Conservation (phyloP, 1,139 yeast species). For the Yamadazyma songkhlaensis region DNA sequence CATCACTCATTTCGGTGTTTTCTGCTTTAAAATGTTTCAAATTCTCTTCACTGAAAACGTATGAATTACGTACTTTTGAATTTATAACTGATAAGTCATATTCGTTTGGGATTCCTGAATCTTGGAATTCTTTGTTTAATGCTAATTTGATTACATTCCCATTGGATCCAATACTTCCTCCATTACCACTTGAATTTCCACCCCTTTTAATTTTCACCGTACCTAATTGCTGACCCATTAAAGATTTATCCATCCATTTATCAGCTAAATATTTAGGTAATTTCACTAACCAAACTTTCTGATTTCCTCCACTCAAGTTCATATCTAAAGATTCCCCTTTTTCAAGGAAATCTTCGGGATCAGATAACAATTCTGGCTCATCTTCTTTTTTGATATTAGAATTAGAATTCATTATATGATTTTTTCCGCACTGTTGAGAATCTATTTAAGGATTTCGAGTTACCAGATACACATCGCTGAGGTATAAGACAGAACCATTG, state of each 20-base stretch:
- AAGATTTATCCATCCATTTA: constrained; percentile 67
- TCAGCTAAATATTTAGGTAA: constrained; percentile 85
- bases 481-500: too few species aligned
- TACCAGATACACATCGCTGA: too few species aligned
- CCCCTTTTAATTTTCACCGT: constrained; percentile 65
- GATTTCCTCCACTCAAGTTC: constrained; percentile 50
- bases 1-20: constrained; percentile 14
- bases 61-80: constrained; percentile 78
- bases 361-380: constrained; percentile 37
- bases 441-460: too few species aligned
- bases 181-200: constrained; percentile 13
- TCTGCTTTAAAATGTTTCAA: constrained; percentile 63
- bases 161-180: constrained; percentile 22
- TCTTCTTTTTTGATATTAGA: constrained; percentile 13
- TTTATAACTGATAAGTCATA: constrained; percentile 79
- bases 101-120: constrained; percentile 68
- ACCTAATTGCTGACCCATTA: constrained; percentile 78
- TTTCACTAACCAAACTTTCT: constrained; percentile 89
- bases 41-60: constrained; percentile 88
- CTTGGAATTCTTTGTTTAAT: constrained; percentile 36
- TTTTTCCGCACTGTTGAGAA: not conserved
- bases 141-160: constrained; percentile 59
- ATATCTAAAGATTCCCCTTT: constrained; percentile 63
- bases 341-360: constrained; percentile 49
- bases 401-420: constrained; percentile 1